Conservation (phyloP, 2,329 filamentous ascomycete genomes). For the Conoideocrella luteorostrata region DNA sequence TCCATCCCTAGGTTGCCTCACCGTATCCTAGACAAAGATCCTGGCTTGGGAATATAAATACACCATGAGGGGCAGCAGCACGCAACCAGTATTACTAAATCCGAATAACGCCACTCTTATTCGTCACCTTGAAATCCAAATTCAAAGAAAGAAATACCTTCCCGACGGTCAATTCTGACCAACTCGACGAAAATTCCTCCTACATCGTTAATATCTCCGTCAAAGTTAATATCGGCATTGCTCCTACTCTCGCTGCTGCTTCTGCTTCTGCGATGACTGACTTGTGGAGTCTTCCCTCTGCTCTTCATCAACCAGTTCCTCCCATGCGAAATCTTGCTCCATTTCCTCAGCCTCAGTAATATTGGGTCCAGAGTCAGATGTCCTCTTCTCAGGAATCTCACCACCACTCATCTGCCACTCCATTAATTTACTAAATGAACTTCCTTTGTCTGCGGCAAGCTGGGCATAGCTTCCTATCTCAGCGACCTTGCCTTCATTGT, state of each 20-base stretch:
- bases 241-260: background rate
- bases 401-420: constrained; percentile 96
- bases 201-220: too few relatives aligned
- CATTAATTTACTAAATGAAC: constrained; percentile 93
- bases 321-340: constrained; percentile 35
- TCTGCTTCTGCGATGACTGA: background rate
- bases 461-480: constrained; percentile 81
- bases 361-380: constrained; percentile 27
- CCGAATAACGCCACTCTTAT: too few relatives aligned
- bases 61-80: too few relatives aligned
- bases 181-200: too few relatives aligned
- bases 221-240: too few relatives aligned
- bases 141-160: too few relatives aligned
- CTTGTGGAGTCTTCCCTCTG: background rate
- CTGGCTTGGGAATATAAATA: too few relatives aligned
- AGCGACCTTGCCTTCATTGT: constrained; percentile 78
- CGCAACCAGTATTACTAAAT: too few relatives aligned
- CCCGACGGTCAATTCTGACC: too few relatives aligned
- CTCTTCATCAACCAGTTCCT: constrained; percentile 7
- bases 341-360: constrained; percentile 48
- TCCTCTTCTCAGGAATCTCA: constrained; percentile 46
- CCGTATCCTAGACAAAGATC: too few relatives aligned
- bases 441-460: constrained; percentile 64
- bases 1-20: too few relatives aligned
- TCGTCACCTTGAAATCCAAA: too few relatives aligned